Evolutionary conservation across 768 basidiomycete genomes (phyloP).

Genomic region (Mycena albidolilacea): DNA sequence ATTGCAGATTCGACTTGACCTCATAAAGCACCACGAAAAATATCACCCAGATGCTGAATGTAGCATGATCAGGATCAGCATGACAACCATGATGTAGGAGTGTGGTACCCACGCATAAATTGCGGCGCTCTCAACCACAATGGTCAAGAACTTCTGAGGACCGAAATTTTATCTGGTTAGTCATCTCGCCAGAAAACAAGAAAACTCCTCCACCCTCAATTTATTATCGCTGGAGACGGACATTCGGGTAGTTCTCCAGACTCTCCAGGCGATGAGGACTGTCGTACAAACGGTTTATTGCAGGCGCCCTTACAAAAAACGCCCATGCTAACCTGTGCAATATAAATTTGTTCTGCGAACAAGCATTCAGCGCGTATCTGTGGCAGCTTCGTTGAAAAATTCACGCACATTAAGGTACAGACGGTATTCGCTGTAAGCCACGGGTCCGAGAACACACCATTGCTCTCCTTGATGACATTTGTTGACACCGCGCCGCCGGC

Average conservation of each 20-base stretch:
- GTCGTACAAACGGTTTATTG: not conserved
- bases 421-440: not conserved
- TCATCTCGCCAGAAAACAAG: not conserved
- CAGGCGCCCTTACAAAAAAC: not conserved
- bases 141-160: conserved; percentile 2
- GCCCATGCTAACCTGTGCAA: conserved; percentile 7
- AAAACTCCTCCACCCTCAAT: not conserved
- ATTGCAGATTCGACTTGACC: conserved; percentile 2
- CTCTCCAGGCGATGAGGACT: conserved; percentile 13
- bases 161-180: not conserved
- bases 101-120: conserved; percentile 1
- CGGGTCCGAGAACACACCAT: not conserved
- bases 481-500: conserved; percentile 2
- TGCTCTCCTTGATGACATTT: not conserved
- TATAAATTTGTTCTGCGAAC: conserved; percentile 1
- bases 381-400: not conserved
- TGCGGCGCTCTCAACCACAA: conserved; percentile 29
- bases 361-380: not conserved
- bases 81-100: not conserved
- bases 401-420: conserved; percentile 6
- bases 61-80: not conserved
- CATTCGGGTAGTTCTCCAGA: not conserved
- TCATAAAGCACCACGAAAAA: not conserved
- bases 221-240: not conserved
- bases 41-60: conserved; percentile 1